Percentiles rank a stretch among this genome's conserved stretches.
phyloP scores from a whole-genome alignment of 106 monocot species.

The Narthecium ossifragum region DNA sequence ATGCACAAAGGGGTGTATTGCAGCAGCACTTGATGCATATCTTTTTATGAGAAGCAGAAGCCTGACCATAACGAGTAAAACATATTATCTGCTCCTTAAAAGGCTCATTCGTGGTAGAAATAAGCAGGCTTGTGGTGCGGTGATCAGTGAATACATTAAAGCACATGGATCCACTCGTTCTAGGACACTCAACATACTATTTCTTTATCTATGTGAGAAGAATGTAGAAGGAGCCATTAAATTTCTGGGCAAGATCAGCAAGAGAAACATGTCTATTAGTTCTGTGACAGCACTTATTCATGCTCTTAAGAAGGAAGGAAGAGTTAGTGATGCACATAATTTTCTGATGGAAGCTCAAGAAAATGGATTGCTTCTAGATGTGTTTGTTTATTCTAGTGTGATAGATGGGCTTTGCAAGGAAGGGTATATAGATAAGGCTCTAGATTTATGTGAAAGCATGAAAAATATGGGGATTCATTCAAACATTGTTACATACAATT shows the following conservation, averaged over 20 bases:
- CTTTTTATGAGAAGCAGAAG: conserved; percentile 35
- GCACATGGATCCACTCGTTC: conserved; percentile 37
- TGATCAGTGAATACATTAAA: conserved; percentile 57
- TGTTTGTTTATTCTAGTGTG: conserved; percentile 53
- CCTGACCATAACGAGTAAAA: conserved; percentile 31
- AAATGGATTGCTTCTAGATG: conserved; percentile 34
- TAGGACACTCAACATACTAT: conserved; percentile 36
- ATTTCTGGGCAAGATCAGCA: conserved; percentile 19
- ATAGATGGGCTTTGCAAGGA: conserved; percentile 80
- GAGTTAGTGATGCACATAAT: conserved; percentile 47
- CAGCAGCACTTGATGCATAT: conserved; percentile 45
- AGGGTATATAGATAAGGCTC: conserved; percentile 68
- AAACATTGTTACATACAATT: conserved; percentile 74
- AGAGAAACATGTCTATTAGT: conserved; percentile 24
- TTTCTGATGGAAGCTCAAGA: conserved; percentile 48
- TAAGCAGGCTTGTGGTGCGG: conserved; percentile 15
- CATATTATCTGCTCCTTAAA: conserved; percentile 54
- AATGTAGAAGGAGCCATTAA: conserved; percentile 28
- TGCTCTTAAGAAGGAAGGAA: conserved; percentile 42
- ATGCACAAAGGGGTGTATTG: conserved; percentile 35
- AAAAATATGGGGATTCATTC: conserved; percentile 38
- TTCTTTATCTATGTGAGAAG: conserved; percentile 41
- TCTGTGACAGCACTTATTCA: conserved; percentile 34
- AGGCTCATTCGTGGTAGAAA: conserved; percentile 26
- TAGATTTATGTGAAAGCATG: conserved; percentile 77